Evolutionary conservation across 2,329 filamentous ascomycete species (phyloP).

Genomic region (Graphiopsis chlorocephala): DNA sequence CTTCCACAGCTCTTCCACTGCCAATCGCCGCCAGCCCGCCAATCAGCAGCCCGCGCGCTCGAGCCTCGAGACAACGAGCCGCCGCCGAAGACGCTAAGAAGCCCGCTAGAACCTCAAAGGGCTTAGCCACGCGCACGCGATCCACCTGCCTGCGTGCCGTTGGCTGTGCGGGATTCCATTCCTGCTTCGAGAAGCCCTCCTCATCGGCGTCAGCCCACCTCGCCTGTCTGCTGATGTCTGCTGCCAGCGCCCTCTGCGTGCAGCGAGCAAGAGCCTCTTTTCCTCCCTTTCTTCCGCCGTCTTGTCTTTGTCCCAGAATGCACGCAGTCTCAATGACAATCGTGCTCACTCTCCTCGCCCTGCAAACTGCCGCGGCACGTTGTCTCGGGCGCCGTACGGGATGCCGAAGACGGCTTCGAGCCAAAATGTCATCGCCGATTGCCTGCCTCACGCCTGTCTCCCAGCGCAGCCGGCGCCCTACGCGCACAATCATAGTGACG

Average conservation of each 20-base stretch:
- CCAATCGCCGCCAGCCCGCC: constrained; percentile 3
- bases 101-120: neutral
- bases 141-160: neutral
- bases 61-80: neutral
- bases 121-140: neutral
- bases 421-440: constrained; percentile 8
- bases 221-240: neutral
- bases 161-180: neutral
- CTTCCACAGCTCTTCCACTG: constrained; percentile 7
- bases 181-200: constrained; percentile 5
- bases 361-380: neutral
- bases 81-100: constrained; percentile 2
- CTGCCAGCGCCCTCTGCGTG: neutral
- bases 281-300: constrained; percentile 1
- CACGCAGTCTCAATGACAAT: neutral
- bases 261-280: neutral
- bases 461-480: constrained; percentile 2
- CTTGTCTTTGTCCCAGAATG: neutral
- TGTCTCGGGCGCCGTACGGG: constrained; percentile 8
- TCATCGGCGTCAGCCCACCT: constrained; percentile 3
- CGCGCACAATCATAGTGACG: constrained; percentile 10
- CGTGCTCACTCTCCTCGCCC: neutral
- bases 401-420: constrained; percentile 12
- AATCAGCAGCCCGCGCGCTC: neutral
- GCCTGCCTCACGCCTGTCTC: neutral